Percentiles rank a stretch among this genome's conserved stretches.
These are phyloP conservation scores for Hylodesmum podocarpum DNA, from an alignment of 306 rosid species.

Conservation along the genomic window DNA sequence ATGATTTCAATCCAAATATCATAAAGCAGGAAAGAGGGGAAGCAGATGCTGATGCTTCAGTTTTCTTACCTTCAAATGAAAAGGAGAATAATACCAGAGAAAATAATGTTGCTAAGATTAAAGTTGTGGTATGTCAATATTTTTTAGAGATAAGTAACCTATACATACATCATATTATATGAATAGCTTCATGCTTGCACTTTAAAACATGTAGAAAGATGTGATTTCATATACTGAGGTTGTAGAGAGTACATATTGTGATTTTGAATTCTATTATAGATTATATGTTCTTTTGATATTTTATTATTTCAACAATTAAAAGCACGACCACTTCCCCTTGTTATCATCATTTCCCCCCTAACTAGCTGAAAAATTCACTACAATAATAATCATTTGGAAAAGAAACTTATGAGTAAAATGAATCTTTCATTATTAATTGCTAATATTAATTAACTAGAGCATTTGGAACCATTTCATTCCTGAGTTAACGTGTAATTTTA, in stretches of 20 bases:
- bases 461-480: constrained; percentile 2
- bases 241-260: neutral
- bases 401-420: constrained; percentile 12
- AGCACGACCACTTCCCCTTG: neutral
- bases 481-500: neutral
- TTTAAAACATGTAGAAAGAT: neutral
- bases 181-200: constrained; percentile 1
- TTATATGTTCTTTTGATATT: constrained; percentile 1
- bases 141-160: neutral
- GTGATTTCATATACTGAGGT: neutral
- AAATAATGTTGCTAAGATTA: constrained; percentile 87
- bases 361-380: neutral
- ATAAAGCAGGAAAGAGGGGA: constrained; percentile 60
- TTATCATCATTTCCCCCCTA: neutral
- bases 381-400: constrained; percentile 11
- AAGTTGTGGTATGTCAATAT: constrained; percentile 88
- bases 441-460: neutral
- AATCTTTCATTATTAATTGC: constrained; percentile 8
- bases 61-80: constrained; percentile 52
- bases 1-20: constrained; percentile 51
- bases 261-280: neutral
- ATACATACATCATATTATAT: neutral
- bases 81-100: constrained; percentile 69
- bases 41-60: constrained; percentile 53
- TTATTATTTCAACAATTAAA: neutral